Base-by-base conservation (phyloP, 1,284 basidiomycete genomes). In the Ustilago crameri region DNA sequence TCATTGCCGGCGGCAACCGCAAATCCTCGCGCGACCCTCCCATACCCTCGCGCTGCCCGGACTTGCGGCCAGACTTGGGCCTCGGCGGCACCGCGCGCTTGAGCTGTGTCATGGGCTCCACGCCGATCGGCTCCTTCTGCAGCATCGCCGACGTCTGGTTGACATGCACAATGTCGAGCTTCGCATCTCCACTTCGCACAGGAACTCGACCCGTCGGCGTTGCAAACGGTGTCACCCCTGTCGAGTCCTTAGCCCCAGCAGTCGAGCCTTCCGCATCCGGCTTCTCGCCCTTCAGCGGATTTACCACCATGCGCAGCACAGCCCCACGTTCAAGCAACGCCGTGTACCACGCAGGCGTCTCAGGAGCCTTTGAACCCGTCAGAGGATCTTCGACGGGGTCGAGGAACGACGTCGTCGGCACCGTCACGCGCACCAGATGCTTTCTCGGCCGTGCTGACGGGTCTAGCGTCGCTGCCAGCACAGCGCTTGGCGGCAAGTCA, bases 381-480 rank as follows among this genome's bases (percentile, higher is more conserved):
- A 75, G 60, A 18, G 66, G 71, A 30, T 62, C 71, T 22, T 68
- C 67, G 8, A 74, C 62, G 2, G 65, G 63, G 22, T 74, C 57
- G 20, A 70, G 58, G 49, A 77, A 72, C 9, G 51, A 32, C 0
- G 65, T 66, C 15, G 62, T 69, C 3, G 81, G 72, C 7, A 82
- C 64, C 3, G 54, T 51, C 9, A 82, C 66, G 2, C 80, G 76
- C 10, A 82, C 61, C 4, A 81, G 66, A 51, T 82, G 81, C 53
- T 74, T 74, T 49, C 78, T 76, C 4, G 77, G 76, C n/a, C 77
- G 65, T 3, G 71, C 73, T 3, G 69, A 67, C 0, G 77, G 69
- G 47, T 78, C 74, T 2, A 79, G 74, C 20, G 81, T 82, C 3
- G 81, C 81, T 0, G 79, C 81, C 9, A 80, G 69, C n/a, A 82